Evolutionary conservation across 2,329 filamentous ascomycete species (phyloP), one percentile per base, ranked within the genome.

Genomic region (Bertia moriformis): DNA sequence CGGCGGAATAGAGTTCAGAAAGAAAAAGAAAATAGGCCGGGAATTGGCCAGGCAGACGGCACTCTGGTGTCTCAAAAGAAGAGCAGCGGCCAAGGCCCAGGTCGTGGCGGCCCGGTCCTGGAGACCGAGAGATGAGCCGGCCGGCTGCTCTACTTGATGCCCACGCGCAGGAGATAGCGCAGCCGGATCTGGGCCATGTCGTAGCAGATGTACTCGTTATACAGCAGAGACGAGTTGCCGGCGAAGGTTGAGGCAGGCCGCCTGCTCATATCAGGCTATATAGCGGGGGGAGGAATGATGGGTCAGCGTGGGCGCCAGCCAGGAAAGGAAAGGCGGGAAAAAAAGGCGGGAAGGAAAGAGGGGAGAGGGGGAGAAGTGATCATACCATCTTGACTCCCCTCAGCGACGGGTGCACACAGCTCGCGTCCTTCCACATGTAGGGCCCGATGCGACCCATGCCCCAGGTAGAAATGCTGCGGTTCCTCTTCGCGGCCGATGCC

Each of bases 151-250:
- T 10, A 7, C 22, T 27, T 10, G 59, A 73, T 68, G 50, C 66
- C 67, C 37, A 83, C 71, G 4, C 73, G 68, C 50, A 85, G 69
- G 3, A 86, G 62, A 49, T 86, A 85, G 4, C 80, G 69, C 4
- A 85, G 62, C 33, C 76, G 74, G 22, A 86, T 68, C 53, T 86
- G 81, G 0, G 75, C 64, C 3, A 82, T 61, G 45, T 85, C 69
- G 49, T 86, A 86, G 39, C 66, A 67, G 44, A 85, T 83, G 54
- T 77, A 85, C 59, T 86, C 81, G 51, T 86, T 85, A 59, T 85
- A 85, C 38, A n/a, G n/a, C n/a, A n/a, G n/a, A n/a, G n/a, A n/a
- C n/a, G n/a, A n/a, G n/a, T n/a, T n/a, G n/a, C n/a, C n/a, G n/a
- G n/a, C n/a, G n/a, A n/a, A n/a, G n/a, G n/a, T n/a, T n/a, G n/a